Evolutionary conservation across 495 filamentous ascomycete species (phyloP).

Genomic region (Sordaria brevicollis): DNA sequence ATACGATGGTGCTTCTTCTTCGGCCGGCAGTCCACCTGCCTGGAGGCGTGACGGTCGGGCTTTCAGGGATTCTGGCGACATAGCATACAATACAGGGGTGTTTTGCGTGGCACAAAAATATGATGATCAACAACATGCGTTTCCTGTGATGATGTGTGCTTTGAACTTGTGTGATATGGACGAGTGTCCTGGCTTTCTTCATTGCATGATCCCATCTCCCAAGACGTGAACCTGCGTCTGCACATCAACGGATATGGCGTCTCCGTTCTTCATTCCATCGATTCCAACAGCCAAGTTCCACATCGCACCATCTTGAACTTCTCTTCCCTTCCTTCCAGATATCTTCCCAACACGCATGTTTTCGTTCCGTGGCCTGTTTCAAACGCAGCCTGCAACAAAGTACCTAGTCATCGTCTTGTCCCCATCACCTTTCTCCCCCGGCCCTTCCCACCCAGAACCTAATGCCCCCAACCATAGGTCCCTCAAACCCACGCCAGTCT

Average conservation of each 20-base stretch:
- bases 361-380: too few relatives aligned
- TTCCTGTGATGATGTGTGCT: neutral
- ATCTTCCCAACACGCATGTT: too few relatives aligned
- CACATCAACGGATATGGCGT: too few relatives aligned
- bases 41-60: conserved; percentile 26
- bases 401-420: too few relatives aligned
- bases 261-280: neutral
- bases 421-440: too few relatives aligned
- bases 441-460: too few relatives aligned
- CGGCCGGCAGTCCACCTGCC: conserved; percentile 17
- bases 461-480: too few relatives aligned
- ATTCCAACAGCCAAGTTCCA: neutral
- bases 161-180: neutral
- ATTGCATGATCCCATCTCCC: neutral
- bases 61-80: conserved; percentile 21
- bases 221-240: neutral
- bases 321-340: neutral
- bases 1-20: conserved; percentile 11
- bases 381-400: too few relatives aligned
- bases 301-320: neutral
- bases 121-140: neutral
- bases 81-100: conserved; percentile 27
- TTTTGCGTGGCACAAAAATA: conserved; percentile 4
- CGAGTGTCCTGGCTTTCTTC: neutral
- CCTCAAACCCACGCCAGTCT: too few relatives aligned